These are phyloP conservation scores for Amanita subjunquillea DNA, from an alignment of 768 basidiomycete species.

Conservation along the genomic window DNA sequence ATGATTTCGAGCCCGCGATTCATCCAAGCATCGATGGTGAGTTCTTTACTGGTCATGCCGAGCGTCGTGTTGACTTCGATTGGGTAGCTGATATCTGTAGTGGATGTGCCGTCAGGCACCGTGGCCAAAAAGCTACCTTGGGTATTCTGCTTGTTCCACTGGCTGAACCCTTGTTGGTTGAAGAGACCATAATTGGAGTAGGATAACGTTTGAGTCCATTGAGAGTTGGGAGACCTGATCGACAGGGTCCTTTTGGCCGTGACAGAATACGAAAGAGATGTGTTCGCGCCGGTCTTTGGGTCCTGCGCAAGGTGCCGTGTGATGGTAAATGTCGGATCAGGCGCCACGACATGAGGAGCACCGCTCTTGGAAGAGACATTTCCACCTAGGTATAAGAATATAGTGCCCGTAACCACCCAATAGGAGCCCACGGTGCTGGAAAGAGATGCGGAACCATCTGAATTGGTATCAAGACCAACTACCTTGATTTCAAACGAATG, in stretches of 20 bases:
- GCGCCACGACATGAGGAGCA: background rate
- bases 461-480: background rate
- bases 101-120: background rate
- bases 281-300: background rate
- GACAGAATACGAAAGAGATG: slow-evolving; percentile 1
- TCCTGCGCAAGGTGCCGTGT: background rate
- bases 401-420: background rate
- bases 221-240: background rate
- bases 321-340: background rate
- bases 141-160: slow-evolving; percentile 3
- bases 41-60: background rate
- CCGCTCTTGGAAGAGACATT: background rate
- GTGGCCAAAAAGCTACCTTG: background rate
- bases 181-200: slow-evolving; percentile 2
- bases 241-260: background rate
- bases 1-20: background rate
- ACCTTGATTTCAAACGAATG: slow-evolving; percentile 71
- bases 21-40: background rate
- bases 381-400: background rate
- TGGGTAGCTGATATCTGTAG: background rate
- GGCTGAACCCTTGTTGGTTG: background rate
- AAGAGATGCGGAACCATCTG: background rate
- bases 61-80: slow-evolving; percentile 1
- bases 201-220: background rate
- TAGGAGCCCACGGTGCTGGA: background rate